phyloP scores from a whole-genome alignment of 495 filamentous ascomycete genomes.

The Opeltia flavorubescens region DNA sequence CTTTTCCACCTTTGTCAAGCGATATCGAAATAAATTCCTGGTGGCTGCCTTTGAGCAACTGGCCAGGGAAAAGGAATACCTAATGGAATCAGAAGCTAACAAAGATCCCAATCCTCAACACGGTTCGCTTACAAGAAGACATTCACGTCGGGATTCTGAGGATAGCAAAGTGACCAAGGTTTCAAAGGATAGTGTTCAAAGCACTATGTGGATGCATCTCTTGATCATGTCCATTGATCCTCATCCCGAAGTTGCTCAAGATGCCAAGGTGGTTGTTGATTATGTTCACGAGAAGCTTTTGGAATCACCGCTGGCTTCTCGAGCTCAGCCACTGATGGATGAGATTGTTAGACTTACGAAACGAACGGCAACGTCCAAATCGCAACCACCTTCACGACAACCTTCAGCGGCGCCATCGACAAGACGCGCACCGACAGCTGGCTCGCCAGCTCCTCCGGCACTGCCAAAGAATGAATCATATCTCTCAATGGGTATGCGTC shows the following conservation, averaged over 20 bases:
- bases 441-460: slow-evolving; percentile 9
- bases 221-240: slow-evolving; percentile 84
- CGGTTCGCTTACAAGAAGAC: slow-evolving; percentile 27
- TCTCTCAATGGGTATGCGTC: slow-evolving; percentile 44
- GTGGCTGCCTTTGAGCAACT: slow-evolving; percentile 88
- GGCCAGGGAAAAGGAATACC: slow-evolving; percentile 63
- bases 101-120: slow-evolving; percentile 21
- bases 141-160: slow-evolving; percentile 9
- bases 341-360: slow-evolving; percentile 53
- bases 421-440: slow-evolving; percentile 3
- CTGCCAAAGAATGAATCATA: slow-evolving; percentile 49
- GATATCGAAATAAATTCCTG: slow-evolving; percentile 84
- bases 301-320: slow-evolving; percentile 55
- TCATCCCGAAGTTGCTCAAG: slow-evolving; percentile 80
- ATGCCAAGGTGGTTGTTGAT: slow-evolving; percentile 69
- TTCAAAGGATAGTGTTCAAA: slow-evolving; percentile 77
- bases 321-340: slow-evolving; percentile 58
- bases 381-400: slow-evolving; percentile 16
- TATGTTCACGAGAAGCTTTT: slow-evolving; percentile 65
- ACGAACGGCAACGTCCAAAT: slow-evolving; percentile 32
- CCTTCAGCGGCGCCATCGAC: slow-evolving; percentile 37
- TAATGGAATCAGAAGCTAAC: slow-evolving; percentile 15
- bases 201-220: slow-evolving; percentile 86
- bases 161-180: slow-evolving; percentile 27
- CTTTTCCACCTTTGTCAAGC: slow-evolving; percentile 78